Evolutionary conservation across 768 basidiomycete species (phyloP).

Genomic region (Lactarius indigo): DNA sequence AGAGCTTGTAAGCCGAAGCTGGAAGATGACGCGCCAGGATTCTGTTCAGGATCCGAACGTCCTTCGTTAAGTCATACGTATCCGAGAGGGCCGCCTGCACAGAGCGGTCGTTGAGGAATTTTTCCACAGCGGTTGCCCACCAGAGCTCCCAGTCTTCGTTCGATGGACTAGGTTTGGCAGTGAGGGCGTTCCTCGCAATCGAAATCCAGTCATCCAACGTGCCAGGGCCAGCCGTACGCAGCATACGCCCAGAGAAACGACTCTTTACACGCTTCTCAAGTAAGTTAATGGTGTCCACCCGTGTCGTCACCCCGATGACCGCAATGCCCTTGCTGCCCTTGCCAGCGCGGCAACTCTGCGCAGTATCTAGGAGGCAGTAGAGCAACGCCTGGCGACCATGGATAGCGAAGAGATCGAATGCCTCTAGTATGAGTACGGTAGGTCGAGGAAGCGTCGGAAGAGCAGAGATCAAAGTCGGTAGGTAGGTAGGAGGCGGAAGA

Average conservation of each 20-base stretch:
- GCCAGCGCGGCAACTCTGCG: conserved; percentile 73
- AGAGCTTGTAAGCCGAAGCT: neutral
- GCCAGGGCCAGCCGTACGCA: conserved; percentile 66
- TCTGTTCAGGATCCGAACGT: conserved; percentile 54
- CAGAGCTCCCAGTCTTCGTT: conserved; percentile 53
- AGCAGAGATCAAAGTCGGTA: conserved; percentile 69
- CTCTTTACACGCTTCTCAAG: conserved; percentile 98
- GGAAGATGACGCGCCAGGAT: conserved; percentile 50
- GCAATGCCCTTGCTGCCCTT: conserved; percentile 64
- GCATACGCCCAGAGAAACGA: conserved; percentile 89
- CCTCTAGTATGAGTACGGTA: conserved; percentile 80
- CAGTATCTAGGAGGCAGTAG: conserved; percentile 94
- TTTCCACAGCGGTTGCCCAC: conserved; percentile 59
- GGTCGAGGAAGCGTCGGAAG: conserved; percentile 79
- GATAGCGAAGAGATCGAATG: conserved; percentile 89
- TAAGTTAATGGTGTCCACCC: conserved; percentile 82
- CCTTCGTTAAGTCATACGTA: conserved; percentile 57
- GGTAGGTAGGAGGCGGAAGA: conserved; percentile 63
- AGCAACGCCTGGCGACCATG: conserved; percentile 91
- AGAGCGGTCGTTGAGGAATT: conserved; percentile 48
- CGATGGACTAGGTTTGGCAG: conserved; percentile 29
- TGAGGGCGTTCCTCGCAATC: conserved; percentile 48
- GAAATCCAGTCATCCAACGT: conserved; percentile 47
- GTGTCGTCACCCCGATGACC: conserved; percentile 81
- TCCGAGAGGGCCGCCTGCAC: conserved; percentile 51